Evolutionary conservation across 2,329 filamentous ascomycete species (phyloP).

Genomic region (Pseudogymnoascus sp.): DNA sequence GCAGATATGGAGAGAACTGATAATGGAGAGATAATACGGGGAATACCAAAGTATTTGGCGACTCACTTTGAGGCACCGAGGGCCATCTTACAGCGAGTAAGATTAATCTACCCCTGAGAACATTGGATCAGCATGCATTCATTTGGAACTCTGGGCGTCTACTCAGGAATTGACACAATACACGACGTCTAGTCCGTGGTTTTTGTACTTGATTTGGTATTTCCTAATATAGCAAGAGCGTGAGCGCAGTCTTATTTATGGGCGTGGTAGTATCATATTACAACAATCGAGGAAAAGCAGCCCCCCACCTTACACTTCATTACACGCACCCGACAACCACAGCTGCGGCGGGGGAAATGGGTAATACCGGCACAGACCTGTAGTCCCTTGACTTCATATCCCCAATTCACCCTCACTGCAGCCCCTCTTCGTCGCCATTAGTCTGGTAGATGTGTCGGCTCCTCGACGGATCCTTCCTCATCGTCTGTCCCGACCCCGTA

Average conservation of each 20-base stretch:
- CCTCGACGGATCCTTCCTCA: conserved; percentile 84
- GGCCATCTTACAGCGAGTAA: background rate
- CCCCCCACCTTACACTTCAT: background rate
- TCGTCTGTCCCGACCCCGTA: conserved; percentile 87
- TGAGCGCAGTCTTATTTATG: conserved; percentile 5
- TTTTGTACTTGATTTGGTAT: conserved; percentile 1
- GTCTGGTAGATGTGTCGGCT: conserved; percentile 79
- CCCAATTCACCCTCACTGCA: conserved; percentile 12
- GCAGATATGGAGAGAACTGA: background rate
- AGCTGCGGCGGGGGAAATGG: background rate
- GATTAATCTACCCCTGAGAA: background rate
- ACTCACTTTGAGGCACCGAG: background rate
- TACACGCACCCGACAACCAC: background rate
- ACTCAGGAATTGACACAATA: background rate
- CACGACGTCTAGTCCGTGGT: background rate
- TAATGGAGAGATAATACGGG: background rate
- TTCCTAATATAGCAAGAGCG: background rate
- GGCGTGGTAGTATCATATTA: background rate
- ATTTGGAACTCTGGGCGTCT: background rate
- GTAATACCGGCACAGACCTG: background rate
- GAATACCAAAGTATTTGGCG: background rate
- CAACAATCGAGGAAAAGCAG: conserved; percentile 1
- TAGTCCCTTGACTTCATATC: background rate
- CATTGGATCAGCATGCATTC: background rate
- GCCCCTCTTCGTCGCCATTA: conserved; percentile 59